Base-by-base conservation (phyloP, 345 rosid genomes). In the Syzygium aqueum region DNA sequence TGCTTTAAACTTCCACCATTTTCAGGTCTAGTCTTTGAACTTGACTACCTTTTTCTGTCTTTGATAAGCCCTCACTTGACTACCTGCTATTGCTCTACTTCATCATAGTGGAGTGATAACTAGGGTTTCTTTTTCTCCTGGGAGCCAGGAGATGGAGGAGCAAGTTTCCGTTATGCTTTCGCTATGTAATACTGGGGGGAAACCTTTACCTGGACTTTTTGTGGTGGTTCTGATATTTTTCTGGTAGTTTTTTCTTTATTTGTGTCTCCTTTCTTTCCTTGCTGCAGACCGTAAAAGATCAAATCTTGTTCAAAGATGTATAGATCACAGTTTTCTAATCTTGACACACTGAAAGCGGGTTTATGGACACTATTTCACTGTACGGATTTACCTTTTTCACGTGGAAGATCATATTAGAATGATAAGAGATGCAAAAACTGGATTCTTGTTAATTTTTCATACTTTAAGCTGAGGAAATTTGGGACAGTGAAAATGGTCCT, bases 1-100 rank as follows among this genome's bases (percentile, higher is more conserved):
- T 89, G 88, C 89, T 88, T 85, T 93, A 51, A 93, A 94, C 90
- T 94, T 90, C 91, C 94, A 94, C 88, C 87, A 92, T 85, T 95
- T 92, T 91, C 99, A 97, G 98, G 99, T 96, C 28, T 27, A 56
- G 54, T 78, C 49, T 10, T 37, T 27, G 67, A 63, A 57, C 23
- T 84, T 14, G 43, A 84, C 22, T 87, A 30, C 5, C 43, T 46
- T 87, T 85, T 63, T 51, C 56, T 88, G 87, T 84, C n/a, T 73
- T 77, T 46, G 33, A 33, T 84, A 16, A 86, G 25, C 25, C 82
- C 80, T 73, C 49, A 19, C 27, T 73, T 37, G 82, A 73, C 82
- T 9, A 73, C 82, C 82, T 37, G 49, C 11, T 25, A 14, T 73
- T 73, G 49, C 82, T 73, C 49, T 73, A 73, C 49, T 67, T 37